A percentile compares a stretch with the other conserved stretches of the same genome.
Conservation (phyloP, 2,329 filamentous ascomycete genomes). For the Hypoxylon sp. region DNA sequence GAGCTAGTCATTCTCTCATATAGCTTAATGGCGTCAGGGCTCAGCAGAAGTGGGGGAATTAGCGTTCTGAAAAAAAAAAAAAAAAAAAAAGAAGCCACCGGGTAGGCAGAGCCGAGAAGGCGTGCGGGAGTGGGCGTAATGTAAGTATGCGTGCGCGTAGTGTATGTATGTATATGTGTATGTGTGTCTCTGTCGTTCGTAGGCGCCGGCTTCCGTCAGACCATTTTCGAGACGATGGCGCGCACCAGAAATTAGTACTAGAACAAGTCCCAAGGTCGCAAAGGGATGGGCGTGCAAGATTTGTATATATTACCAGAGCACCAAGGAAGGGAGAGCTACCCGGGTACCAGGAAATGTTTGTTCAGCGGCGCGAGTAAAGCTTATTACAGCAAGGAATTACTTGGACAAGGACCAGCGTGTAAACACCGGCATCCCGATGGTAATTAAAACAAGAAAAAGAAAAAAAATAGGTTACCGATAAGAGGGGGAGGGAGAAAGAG, state of each 20-base stretch:
- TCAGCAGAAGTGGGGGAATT: slow-evolving; percentile 24
- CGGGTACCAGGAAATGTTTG: neutral
- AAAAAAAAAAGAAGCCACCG: slow-evolving; percentile 12
- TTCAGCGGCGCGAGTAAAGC: neutral
- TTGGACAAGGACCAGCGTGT: slow-evolving; percentile 6
- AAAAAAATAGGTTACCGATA: slow-evolving; percentile 5
- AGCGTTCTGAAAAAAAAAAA: too few species aligned
- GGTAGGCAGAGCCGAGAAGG: slow-evolving; percentile 9
- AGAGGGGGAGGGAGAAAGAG: neutral
- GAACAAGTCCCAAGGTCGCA: slow-evolving; percentile 15
- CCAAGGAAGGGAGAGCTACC: neutral
- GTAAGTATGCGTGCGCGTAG: too few species aligned
- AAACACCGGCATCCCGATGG: slow-evolving; percentile 2
- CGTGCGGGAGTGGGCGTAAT: too few species aligned
- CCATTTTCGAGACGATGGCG: slow-evolving; percentile 14
- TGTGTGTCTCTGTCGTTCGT: slow-evolving; percentile 4
- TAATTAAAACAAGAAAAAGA: too few species aligned
- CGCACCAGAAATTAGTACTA: slow-evolving; percentile 6
- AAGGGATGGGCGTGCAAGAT: neutral
- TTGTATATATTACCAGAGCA: neutral
- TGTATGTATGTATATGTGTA: too few species aligned
- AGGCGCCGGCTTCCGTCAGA: slow-evolving; percentile 23
- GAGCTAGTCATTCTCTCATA: slow-evolving; percentile 30
- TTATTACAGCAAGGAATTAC: slow-evolving; percentile 11
- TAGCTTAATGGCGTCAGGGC: slow-evolving; percentile 18